phyloP scores from a whole-genome alignment of 2,329 filamentous ascomycete species.

The Thelonectria blattea region DNA sequence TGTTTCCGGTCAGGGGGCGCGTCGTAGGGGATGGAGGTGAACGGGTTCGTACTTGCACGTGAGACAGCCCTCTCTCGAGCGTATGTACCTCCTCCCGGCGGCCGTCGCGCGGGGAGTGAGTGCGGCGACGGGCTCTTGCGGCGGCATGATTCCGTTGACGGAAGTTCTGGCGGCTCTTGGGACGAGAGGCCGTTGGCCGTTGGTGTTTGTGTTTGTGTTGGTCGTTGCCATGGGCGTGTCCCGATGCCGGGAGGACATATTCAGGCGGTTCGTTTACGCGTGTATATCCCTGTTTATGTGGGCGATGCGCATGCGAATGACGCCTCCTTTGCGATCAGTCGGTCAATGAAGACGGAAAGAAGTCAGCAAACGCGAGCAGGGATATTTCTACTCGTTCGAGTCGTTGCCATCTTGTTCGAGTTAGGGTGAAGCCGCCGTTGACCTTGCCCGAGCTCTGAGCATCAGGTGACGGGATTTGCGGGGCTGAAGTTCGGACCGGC shows the following conservation, averaged over 20 bases:
- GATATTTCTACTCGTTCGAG: no score
- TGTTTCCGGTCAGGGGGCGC: conserved; percentile 8
- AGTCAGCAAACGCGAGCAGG: no score
- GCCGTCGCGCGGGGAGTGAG: conserved; percentile 23
- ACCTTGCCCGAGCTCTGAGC: conserved; percentile 5
- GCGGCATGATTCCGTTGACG: conserved; percentile 7
- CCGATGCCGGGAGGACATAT: not conserved
- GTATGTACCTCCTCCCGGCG: conserved; percentile 33
- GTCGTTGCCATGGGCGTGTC: not conserved
- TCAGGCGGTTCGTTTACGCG: no score
- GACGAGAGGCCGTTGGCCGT: conserved; percentile 27
- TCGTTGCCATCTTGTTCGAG: not conserved
- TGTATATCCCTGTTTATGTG: no score
- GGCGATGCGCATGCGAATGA: no score
- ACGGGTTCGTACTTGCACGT: conserved; percentile 48
- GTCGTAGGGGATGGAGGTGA: no score
- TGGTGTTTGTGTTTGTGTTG: conserved; percentile 16
- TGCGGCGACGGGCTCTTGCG: conserved; percentile 15
- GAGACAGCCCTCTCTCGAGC: conserved; percentile 46
- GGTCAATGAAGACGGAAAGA: no score
- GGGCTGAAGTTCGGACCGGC: not conserved
- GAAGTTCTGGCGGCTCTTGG: conserved; percentile 25
- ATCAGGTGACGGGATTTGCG: conserved; percentile 22
- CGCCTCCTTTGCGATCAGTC: no score
- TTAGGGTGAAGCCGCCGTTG: not conserved